Evolutionary conservation across 176 grass and related monocot species (phyloP).

Genomic region (Olyra latifolia): DNA sequence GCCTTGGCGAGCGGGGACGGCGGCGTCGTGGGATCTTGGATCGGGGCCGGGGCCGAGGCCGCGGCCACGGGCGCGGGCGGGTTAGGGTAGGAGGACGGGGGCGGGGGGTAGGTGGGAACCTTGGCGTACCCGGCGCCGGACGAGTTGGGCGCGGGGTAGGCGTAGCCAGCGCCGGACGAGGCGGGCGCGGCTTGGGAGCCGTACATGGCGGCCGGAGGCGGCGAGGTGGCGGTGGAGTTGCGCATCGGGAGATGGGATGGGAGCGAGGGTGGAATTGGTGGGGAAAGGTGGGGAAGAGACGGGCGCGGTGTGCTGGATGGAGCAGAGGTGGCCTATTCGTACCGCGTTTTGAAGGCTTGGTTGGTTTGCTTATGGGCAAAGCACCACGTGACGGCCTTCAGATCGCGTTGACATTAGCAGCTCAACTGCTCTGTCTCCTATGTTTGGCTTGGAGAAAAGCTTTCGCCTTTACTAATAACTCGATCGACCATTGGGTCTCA

Average conservation of each 20-base stretch:
- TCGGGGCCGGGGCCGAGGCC: not conserved
- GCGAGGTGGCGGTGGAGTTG: slow-evolving; percentile 26
- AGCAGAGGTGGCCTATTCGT: not conserved
- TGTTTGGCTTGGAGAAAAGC: no score
- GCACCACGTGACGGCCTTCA: not conserved
- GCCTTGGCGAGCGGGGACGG: slow-evolving; percentile 46
- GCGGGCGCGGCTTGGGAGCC: slow-evolving; percentile 37
- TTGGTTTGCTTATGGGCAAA: not conserved
- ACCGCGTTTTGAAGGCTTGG: not conserved
- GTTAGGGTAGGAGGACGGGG: slow-evolving; percentile 45
- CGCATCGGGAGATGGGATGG: slow-evolving; percentile 33
- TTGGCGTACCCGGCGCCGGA: slow-evolving; percentile 40
- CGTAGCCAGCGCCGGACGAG: slow-evolving; percentile 31
- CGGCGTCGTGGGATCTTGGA: slow-evolving; percentile 37
- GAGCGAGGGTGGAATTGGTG: not conserved
- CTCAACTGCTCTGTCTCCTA: no score
- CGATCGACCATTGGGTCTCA: no score
- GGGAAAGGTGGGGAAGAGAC: slow-evolving; percentile 21
- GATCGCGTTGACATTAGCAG: no score
- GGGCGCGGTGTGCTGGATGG: not conserved
- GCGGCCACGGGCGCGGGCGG: not conserved
- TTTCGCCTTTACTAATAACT: no score
- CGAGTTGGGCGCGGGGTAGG: slow-evolving; percentile 36
- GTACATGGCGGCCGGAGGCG: slow-evolving; percentile 32
- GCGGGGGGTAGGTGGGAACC: slow-evolving; percentile 41